Base-by-base conservation (phyloP, 345 rosid genomes). In the Populus tremula region DNA sequence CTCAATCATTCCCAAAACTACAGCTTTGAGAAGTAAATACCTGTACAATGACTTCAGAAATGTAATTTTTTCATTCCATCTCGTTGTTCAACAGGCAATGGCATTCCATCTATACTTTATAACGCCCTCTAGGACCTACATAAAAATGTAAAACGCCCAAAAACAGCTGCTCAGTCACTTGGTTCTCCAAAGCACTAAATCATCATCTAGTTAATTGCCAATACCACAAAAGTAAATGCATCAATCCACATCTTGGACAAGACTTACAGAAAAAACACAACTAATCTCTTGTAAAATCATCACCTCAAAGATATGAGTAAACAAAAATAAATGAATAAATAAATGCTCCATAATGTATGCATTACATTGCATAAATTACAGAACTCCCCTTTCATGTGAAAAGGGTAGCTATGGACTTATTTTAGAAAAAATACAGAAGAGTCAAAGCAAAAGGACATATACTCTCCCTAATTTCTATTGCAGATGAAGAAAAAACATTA, bases 51-150 rank as follows among this genome's bases (percentile, higher is more conserved):
- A 96, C 94, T 87, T 96, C 99, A 49, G 99, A 96, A 80, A 96
- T 96, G 82, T 96, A 94, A 79, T 96, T 96, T 88, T 88, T 91
- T 96, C 98, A 96, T 96, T 69, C 99, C 98, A 87, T 96, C 99
- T 70, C 99, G 88, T 74, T 96, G 99, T 79, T 91, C 95, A 77
- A 82, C 94, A 16, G 99, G 99, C 83, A 96, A 87, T 7, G 97
- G 97, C 98, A 82, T 96, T 96, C 99, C 99, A 96, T 82, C 98
- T 88, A 76, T 96, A 96, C 89, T 96, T 96, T 31, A 96, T 94
- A 67, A 96, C 99, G 74, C 98, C 94, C 87, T 96, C 99, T 69
- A 96, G 90, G 69, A 96, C 98, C 99, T 96, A 87, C 27, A 78
- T 31, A 86, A 50, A 56, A 6, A 49, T 29, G 23, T 54, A 72